Base-by-base conservation (phyloP, 768 basidiomycete species). In the Cyathus striatus region DNA sequence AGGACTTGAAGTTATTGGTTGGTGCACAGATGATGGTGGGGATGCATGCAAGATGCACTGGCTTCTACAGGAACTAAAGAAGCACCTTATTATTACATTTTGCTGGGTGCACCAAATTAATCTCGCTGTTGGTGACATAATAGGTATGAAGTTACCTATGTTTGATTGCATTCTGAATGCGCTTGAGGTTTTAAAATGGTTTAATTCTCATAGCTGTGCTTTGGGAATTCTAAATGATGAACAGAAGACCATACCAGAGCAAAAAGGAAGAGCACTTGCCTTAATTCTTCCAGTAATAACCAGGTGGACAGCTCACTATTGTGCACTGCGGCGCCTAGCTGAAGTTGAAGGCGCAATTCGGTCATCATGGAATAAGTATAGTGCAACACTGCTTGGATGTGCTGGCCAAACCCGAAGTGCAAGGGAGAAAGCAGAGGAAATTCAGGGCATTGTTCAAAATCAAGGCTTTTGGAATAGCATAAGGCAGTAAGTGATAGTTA, bases 51-150 rank as follows among this genome's bases (percentile, higher is more conserved):
- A 51, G 38, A 49, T 49, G 48, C 42, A 47, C 14, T 38, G 45
- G 12, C 47, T 56, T 6, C 35, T 55, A 18, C 21, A 14, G 2
- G 41, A 27, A 18, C 30, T 38, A n/a, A 45, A 46, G 32, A 41
- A 43, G 2, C 38, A 38, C 22, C 42, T 53, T 7, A 45, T 55
- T 16, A 44, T 45, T 30, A 41, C 46, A 30, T 38, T 51, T 33
- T 64, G 58, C 49, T 62, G 52, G 51, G 49, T 55, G 1, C 57
- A 59, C 41, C 62, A 65, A 48, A 49, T 59, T 12, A 65, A 66
- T 46, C 59, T 68, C 4, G 49, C 65, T 21, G 60, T 65, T 23
- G 64, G 65, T 6, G 63, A 69, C 41, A 57, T 55, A 30, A 47
- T 68, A 14, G 41, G 38, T n/a, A n/a, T 54, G 1, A 41, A 44